Evolutionary conservation across 306 rosid species (phyloP).

Genomic region (Casuarina cunninghamiana): DNA sequence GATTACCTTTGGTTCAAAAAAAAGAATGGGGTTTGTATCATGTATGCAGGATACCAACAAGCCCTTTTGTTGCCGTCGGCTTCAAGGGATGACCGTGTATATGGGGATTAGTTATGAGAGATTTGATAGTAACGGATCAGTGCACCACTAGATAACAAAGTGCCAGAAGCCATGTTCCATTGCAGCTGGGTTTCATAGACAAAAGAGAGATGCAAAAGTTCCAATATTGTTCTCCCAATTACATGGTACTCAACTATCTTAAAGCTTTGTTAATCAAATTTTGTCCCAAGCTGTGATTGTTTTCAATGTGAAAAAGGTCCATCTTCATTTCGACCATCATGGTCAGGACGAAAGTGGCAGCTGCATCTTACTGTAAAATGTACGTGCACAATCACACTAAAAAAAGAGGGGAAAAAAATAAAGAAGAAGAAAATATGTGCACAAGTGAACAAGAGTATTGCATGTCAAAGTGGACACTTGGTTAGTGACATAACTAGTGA

Average conservation of each 20-base stretch:
- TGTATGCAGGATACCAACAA: constrained; percentile 82
- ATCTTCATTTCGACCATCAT: neutral
- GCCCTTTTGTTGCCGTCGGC: constrained; percentile 85
- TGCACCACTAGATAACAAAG: neutral
- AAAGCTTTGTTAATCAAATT: neutral
- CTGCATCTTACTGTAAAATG: neutral
- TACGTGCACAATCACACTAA: neutral
- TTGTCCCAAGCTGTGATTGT: too few relatives aligned
- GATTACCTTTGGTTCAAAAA: constrained; percentile 92
- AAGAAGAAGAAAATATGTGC: neutral
- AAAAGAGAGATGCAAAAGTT: constrained; percentile 3
- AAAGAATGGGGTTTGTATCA: constrained; percentile 87
- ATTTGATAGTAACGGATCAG: constrained; percentile 17
- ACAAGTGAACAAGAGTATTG: neutral
- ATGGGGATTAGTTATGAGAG: constrained; percentile 23
- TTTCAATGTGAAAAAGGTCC: neutral
- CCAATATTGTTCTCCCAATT: neutral
- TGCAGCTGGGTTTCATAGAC: neutral
- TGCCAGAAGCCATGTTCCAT: constrained; percentile 10
- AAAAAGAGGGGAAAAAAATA: neutral
- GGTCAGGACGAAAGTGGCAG: neutral
- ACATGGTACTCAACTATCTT: neutral
- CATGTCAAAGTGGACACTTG: neutral
- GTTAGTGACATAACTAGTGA: neutral
- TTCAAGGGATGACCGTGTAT: constrained; percentile 94